Evolutionary conservation across 2,329 filamentous ascomycete genomes (phyloP).

Genomic region (Beauveria bassiana): DNA sequence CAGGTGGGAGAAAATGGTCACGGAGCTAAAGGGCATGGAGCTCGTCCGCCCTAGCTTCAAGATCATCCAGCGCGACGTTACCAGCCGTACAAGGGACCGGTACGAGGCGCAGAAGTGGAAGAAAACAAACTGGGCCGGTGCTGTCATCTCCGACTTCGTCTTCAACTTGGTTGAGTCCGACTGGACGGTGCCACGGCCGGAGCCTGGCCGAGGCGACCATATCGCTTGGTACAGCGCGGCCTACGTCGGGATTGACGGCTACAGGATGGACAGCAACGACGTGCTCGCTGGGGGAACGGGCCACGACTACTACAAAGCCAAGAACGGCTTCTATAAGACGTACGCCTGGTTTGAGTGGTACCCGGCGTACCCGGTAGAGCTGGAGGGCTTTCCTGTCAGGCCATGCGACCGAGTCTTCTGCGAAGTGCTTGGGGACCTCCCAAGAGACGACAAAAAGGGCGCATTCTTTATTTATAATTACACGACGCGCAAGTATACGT

Average conservation of each 20-base stretch:
- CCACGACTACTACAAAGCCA: neutral
- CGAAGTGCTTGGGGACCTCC: neutral
- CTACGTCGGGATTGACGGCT: neutral
- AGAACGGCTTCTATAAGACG: neutral
- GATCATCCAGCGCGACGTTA: neutral
- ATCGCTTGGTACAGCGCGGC: neutral
- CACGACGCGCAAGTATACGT: neutral
- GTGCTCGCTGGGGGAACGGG: neutral
- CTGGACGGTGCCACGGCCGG: neutral
- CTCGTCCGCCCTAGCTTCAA: neutral
- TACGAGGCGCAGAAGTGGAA: neutral
- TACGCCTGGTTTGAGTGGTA: neutral
- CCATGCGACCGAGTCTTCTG: neutral
- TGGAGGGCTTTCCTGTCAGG: neutral
- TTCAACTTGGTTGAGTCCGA: neutral
- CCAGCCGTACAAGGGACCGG: too few relatives aligned
- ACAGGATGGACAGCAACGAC: neutral
- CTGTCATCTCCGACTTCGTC: neutral
- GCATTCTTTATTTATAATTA: neutral
- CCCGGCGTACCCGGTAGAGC: neutral
- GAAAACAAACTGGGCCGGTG: neutral
- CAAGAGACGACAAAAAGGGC: neutral
- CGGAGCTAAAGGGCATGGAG: neutral
- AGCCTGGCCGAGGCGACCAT: neutral
- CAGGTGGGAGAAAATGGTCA: neutral